Conservation (phyloP, 1,284 basidiomycete genomes). For the Boletellus deceptivus region DNA sequence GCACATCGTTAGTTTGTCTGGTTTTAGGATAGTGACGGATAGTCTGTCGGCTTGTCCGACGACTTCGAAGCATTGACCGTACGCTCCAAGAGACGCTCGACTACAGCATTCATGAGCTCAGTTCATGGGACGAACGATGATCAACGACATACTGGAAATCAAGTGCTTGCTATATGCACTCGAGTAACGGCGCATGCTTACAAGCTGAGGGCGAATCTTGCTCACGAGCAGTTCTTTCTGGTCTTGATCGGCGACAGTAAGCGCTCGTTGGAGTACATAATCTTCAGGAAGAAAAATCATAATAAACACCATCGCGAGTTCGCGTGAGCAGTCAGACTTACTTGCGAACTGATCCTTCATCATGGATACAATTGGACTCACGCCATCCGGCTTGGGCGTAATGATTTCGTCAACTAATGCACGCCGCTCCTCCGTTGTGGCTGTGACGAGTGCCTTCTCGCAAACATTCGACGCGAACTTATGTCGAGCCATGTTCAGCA, state of each 20-base stretch:
- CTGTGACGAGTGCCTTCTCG: slow-evolving; percentile 83
- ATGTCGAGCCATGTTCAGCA: slow-evolving; percentile 81
- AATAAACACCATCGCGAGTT: slow-evolving; percentile 3
- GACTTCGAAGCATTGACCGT: slow-evolving; percentile 28
- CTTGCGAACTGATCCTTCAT: slow-evolving; percentile 92
- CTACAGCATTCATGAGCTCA: slow-evolving; percentile 35
- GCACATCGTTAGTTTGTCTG: slow-evolving; percentile 17
- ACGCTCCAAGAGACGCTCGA: slow-evolving; percentile 65
- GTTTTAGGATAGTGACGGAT: slow-evolving; percentile 27
- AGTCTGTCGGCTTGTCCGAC: slow-evolving; percentile 32
- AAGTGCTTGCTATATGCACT: slow-evolving; percentile 78
- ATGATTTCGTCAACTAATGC: slow-evolving; percentile 82
- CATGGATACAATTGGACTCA: slow-evolving; percentile 70
- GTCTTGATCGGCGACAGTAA: slow-evolving; percentile 67
- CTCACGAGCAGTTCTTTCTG: slow-evolving; percentile 66
- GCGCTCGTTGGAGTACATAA: slow-evolving; percentile 78
- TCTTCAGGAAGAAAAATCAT: slow-evolving; percentile 41
- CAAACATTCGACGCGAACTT: slow-evolving; percentile 98
- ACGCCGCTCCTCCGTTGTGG: slow-evolving; percentile 61
- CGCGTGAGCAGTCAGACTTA: slow-evolving; percentile 39
- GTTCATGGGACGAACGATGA: background rate
- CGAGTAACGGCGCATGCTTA: slow-evolving; percentile 68
- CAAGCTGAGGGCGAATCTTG: slow-evolving; percentile 65
- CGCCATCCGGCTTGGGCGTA: slow-evolving; percentile 57
- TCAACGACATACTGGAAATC: slow-evolving; percentile 59